Percentiles rank a stretch among this genome's conserved stretches.
Evolutionary conservation across 2,329 filamentous ascomycete genomes (phyloP).

Genomic region (Immersiporthe knoxdaviesiana): DNA sequence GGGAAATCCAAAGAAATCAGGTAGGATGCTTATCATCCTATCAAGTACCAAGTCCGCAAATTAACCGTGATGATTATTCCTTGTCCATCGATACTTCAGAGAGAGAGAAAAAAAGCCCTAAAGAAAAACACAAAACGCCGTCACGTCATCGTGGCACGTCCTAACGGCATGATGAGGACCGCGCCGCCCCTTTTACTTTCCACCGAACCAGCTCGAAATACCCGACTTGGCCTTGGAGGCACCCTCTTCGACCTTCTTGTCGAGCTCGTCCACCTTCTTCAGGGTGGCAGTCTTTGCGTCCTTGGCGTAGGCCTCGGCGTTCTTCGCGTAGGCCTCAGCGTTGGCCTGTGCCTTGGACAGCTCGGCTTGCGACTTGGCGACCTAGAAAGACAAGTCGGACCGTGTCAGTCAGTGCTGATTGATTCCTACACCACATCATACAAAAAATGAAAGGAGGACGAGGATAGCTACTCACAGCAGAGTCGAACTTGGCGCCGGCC

Average conservation of each 20-base stretch:
- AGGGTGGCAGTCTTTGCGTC: constrained; percentile 66
- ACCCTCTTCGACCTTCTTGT: constrained; percentile 78
- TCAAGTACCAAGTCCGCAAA: neutral
- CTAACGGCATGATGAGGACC: neutral
- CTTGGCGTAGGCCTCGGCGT: constrained; percentile 63
- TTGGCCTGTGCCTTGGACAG: constrained; percentile 64
- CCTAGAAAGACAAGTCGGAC: constrained; percentile 48
- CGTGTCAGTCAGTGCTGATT: neutral
- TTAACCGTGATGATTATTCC: neutral
- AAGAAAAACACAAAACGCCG: constrained; percentile 19
- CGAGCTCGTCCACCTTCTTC: constrained; percentile 80
- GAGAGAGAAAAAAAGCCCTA: neutral
- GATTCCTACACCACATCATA: neutral
- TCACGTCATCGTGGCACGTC: constrained; percentile 9
- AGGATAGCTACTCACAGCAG: constrained; percentile 58
- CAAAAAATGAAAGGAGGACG: neutral
- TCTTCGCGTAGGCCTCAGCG: constrained; percentile 62
- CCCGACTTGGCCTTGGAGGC: constrained; percentile 82
- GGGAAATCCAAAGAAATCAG: neutral
- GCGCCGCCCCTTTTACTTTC: constrained; percentile 45
- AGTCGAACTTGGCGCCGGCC: constrained; percentile 69
- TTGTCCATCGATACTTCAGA: neutral
- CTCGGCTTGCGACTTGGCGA: constrained; percentile 66
- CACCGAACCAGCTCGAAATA: constrained; percentile 84
- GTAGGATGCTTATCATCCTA: neutral